These are phyloP conservation scores for Colletotrichum sp. DNA, from an alignment of 2,329 filamentous ascomycete genomes.

Conservation along the genomic window DNA sequence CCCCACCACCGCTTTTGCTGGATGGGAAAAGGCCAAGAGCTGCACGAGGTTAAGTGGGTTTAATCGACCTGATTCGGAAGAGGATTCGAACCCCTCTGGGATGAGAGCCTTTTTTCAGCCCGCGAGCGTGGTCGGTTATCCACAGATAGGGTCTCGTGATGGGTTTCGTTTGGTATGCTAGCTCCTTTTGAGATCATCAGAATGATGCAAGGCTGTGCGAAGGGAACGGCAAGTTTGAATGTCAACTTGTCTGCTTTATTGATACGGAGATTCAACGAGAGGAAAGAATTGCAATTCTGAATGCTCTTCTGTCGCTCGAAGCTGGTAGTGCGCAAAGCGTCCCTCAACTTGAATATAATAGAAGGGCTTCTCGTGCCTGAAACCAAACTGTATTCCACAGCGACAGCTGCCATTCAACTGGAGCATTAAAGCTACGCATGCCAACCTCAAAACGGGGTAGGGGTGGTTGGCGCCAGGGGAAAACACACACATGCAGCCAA, in stretches of 20 bases:
- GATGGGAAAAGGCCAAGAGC: neutral
- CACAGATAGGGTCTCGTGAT: neutral
- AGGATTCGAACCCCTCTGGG: neutral
- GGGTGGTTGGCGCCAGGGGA: neutral
- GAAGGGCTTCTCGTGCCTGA: neutral
- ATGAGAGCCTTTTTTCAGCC: neutral
- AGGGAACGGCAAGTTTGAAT: neutral
- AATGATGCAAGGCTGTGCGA: neutral
- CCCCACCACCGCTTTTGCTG: neutral
- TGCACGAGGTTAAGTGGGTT: neutral
- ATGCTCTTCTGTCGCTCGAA: neutral
- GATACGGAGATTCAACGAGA: neutral
- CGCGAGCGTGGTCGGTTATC: neutral
- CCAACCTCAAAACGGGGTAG: neutral
- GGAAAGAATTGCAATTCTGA: neutral
- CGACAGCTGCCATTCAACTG: neutral
- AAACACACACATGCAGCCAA: neutral
- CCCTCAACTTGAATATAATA: accelerated
- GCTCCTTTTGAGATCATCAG: neutral
- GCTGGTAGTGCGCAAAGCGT: neutral
- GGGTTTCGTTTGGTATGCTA: neutral
- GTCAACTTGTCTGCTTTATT: neutral
- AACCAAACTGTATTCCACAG: neutral
- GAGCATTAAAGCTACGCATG: neutral
- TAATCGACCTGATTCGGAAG: neutral